Conservation (phyloP, 2,329 filamentous ascomycete species). For the Ceratocystis alfenasii region DNA sequence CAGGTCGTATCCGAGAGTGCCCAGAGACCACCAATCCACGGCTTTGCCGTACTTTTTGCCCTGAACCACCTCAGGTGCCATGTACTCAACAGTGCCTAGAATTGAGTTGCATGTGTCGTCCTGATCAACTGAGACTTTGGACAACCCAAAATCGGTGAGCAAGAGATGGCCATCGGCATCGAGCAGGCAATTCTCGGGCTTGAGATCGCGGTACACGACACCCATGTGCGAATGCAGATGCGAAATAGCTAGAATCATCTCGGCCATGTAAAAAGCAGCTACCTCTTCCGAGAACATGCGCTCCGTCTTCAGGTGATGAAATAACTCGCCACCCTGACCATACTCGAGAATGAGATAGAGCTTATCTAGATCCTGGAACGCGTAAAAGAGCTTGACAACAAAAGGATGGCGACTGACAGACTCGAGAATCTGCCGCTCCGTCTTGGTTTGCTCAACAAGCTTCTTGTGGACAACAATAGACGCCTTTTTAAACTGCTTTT, state of each 20-base stretch:
- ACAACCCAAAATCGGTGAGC: conserved; percentile 91
- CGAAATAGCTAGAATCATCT: conserved; percentile 88
- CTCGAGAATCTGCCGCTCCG: conserved; percentile 86
- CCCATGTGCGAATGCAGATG: conserved; percentile 87
- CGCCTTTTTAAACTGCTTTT: conserved; percentile 98
- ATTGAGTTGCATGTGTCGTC: conserved; percentile 72
- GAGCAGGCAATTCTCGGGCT: conserved; percentile 93
- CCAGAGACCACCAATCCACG: conserved; percentile 98
- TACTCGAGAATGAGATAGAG: conserved; percentile 96
- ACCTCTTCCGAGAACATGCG: conserved; percentile 88
- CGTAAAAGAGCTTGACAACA: conserved; percentile 95
- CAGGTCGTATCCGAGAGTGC: conserved; percentile 81
- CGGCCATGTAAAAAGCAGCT: conserved; percentile 95
- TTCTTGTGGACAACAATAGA: conserved; percentile 91
- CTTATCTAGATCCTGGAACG: conserved; percentile 96
- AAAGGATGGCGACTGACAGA: conserved; percentile 94
- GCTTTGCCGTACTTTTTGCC: conserved; percentile 84
- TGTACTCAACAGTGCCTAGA: conserved; percentile 93
- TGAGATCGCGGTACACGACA: conserved; percentile 91
- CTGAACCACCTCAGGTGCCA: conserved; percentile 89
- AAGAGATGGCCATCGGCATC: conserved; percentile 86
- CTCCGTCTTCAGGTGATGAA: conserved; percentile 85
- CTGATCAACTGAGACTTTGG: conserved; percentile 72
- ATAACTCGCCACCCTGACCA: conserved; percentile 90
- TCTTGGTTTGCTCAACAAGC: conserved; percentile 93